Percentiles rank a stretch among this genome's conserved stretches.
Conservation (phyloP, 495 filamentous ascomycete species). For the Penicillium chermesinum region DNA sequence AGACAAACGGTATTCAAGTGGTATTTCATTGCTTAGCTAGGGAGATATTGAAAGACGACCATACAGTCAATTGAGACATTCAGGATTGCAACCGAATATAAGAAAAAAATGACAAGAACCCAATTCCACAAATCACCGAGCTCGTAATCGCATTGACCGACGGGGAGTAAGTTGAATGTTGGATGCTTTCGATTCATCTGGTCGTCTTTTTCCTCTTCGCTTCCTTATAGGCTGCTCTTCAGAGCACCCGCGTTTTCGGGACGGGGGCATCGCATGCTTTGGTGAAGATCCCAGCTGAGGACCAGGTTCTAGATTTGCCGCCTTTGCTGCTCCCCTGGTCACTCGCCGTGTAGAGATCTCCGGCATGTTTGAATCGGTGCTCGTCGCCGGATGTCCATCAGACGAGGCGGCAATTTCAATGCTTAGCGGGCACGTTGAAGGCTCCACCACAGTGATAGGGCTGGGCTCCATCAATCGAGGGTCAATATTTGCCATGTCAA, state of each 20-base stretch:
- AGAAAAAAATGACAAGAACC: too few species aligned
- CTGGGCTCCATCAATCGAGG: slow-evolving; percentile 13
- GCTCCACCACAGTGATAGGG: slow-evolving; percentile 3
- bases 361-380: slow-evolving; percentile 2
- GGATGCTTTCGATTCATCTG: slow-evolving; percentile 2
- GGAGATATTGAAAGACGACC: too few species aligned
- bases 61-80: too few species aligned
- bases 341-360: slow-evolving; percentile 11
- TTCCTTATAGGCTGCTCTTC: slow-evolving; percentile 2
- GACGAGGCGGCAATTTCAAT: slow-evolving; percentile 7
- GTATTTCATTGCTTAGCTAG: too few species aligned
- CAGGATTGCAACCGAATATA: too few species aligned
- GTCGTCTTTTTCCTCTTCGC: background rate
- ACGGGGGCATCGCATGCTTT: slow-evolving; percentile 11
- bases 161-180: slow-evolving; percentile 6
- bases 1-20: too few species aligned
- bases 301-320: slow-evolving; percentile 1
- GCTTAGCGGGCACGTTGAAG: slow-evolving; percentile 1
- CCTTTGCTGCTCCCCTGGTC: slow-evolving; percentile 15
- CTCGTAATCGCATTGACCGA: slow-evolving; percentile 9
- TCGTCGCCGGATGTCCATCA: slow-evolving; percentile 7
- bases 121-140: slow-evolving; percentile 4
- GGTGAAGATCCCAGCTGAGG: slow-evolving; percentile 2
- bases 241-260: slow-evolving; percentile 1
- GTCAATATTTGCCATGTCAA: slow-evolving; percentile 19